phyloP scores from a whole-genome alignment of 73 alveolate genomes.

The Stentor roeselii region DNA sequence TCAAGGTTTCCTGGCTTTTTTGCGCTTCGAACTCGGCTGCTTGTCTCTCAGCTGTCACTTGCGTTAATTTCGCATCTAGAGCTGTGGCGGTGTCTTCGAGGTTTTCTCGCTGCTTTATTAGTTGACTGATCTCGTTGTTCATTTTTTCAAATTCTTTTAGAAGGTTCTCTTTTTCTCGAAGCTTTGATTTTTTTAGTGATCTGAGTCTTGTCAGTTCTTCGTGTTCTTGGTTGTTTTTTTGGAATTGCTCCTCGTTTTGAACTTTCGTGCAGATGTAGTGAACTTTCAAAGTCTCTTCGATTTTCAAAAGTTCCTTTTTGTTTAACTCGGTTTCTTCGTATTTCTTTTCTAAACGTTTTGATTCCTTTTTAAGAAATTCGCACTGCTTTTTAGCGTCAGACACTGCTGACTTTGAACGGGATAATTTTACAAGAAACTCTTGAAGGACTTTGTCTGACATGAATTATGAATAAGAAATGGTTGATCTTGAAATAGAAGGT shows the following conservation, averaged over 20 bases:
- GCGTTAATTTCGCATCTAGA: neutral
- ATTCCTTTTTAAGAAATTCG: constrained; percentile 21
- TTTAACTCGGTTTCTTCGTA: neutral
- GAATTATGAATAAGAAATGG: neutral
- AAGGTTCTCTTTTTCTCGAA: constrained; percentile 13
- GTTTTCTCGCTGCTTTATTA: neutral
- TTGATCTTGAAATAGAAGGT: no score
- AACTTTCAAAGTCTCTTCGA: constrained; percentile 30
- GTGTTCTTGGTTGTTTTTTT: constrained; percentile 24
- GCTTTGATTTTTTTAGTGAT: neutral
- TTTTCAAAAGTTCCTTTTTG: neutral
- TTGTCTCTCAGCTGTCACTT: neutral
- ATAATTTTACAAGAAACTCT: neutral
- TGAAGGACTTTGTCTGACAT: constrained; percentile 25
- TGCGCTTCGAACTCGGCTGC: constrained; percentile 13
- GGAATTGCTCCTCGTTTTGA: constrained; percentile 26
- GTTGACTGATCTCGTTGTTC: neutral
- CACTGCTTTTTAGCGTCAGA: constrained; percentile 23
- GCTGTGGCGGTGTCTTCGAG: constrained; percentile 11
- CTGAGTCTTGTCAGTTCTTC: constrained; percentile 28
- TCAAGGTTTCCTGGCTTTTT: neutral
- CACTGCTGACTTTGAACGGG: constrained; percentile 17
- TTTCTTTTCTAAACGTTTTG: constrained; percentile 2
- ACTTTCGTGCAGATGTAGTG: constrained; percentile 30
- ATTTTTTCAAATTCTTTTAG: neutral